Conservation (phyloP, 129 eudicot species). For the Helianthus annuus region DNA sequence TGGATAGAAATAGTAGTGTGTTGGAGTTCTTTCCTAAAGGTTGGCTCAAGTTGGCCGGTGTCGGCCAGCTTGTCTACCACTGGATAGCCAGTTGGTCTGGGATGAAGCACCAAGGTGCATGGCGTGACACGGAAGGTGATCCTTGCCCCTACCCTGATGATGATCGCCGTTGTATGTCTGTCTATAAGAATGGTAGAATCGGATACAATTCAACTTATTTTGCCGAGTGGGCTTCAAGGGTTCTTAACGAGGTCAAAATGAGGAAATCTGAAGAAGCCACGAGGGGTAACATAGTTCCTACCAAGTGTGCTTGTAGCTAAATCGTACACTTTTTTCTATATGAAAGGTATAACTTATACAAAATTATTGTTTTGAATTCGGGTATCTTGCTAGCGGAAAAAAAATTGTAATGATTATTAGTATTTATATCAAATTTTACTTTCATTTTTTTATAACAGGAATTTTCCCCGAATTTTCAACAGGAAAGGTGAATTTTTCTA, state of each 20-base stretch:
- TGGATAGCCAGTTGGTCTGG: conserved; percentile 86
- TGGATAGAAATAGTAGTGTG: conserved; percentile 85
- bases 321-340: neutral
- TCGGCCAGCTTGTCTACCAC: conserved; percentile 72
- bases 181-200: conserved; percentile 59
- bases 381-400: neutral
- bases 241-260: conserved; percentile 52
- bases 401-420: neutral
- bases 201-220: conserved; percentile 68
- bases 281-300: conserved; percentile 13
- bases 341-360: neutral
- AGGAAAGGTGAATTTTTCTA: no score
- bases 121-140: conserved; percentile 74
- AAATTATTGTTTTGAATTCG: neutral
- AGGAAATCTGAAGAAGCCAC: conserved; percentile 41
- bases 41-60: conserved; percentile 84
- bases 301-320: conserved; percentile 45
- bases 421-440: neutral
- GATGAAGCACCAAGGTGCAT: conserved; percentile 73
- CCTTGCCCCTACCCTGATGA: conserved; percentile 58
- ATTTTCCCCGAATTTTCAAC: no score
- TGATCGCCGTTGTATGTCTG: conserved; percentile 72
- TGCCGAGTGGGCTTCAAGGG: conserved; percentile 60
- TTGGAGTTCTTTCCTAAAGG: conserved; percentile 92
- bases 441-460: neutral